Percentiles rank a stretch among this genome's conserved stretches.
These are phyloP conservation scores for Cladosporium phlei DNA, from an alignment of 2,329 filamentous ascomycete species.

Conservation along the genomic window DNA sequence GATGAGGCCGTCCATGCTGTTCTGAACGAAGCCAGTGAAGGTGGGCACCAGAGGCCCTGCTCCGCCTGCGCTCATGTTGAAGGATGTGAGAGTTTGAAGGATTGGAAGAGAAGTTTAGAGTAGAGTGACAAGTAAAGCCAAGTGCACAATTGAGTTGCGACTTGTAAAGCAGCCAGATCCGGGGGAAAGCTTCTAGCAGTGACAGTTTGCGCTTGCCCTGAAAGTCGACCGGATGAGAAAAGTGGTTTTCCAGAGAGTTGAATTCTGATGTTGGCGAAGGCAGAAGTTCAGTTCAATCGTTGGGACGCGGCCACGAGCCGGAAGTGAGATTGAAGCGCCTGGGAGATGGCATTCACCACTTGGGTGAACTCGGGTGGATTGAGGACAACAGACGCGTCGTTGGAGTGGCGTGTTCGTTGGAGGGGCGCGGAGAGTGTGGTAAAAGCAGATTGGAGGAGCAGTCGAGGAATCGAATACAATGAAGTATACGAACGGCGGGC, in stretches of 20 bases:
- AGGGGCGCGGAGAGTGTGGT: neutral
- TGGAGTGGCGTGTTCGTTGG: slow-evolving; percentile 1
- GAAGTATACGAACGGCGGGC: too few species aligned
- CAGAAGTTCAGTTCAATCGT: slow-evolving; percentile 12
- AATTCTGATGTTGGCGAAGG: too few species aligned
- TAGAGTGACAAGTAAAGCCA: slow-evolving; percentile 6
- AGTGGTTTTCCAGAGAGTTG: too few species aligned
- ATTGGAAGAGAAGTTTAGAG: neutral
- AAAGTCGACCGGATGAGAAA: slow-evolving; percentile 21
- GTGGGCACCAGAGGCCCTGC: slow-evolving; percentile 36
- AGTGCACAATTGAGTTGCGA: slow-evolving; percentile 13
- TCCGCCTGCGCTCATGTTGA: slow-evolving; percentile 32
- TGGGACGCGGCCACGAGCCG: slow-evolving; percentile 1
- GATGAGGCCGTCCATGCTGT: slow-evolving; percentile 63
- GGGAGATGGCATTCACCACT: slow-evolving; percentile 9
- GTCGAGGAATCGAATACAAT: too few species aligned
- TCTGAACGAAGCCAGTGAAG: slow-evolving; percentile 37
- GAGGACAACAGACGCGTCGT: slow-evolving; percentile 2
- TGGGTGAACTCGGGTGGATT: neutral
- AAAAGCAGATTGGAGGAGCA: too few species aligned
- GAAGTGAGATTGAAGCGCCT: neutral
- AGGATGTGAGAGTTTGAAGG: neutral
- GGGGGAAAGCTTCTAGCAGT: slow-evolving; percentile 7
- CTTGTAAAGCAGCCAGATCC: slow-evolving; percentile 8
- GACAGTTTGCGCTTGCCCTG: slow-evolving; percentile 17